Percentiles rank a stretch among this genome's conserved stretches.
Evolutionary conservation across 164 flowering plant genomes (phyloP).

Genomic region (Cinnamomum micranthum): DNA sequence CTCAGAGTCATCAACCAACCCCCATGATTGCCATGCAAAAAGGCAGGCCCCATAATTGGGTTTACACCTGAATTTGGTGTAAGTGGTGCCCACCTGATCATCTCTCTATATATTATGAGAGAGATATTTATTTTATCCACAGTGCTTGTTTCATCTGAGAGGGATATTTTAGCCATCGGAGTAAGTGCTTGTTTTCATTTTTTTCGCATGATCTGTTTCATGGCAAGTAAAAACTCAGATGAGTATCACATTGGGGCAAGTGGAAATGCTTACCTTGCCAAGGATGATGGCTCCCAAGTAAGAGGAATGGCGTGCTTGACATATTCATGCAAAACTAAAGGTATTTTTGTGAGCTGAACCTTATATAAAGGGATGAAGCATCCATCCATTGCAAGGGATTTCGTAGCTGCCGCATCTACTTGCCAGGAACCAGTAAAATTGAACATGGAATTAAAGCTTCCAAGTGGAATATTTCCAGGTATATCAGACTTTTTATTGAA

Average conservation of each 20-base stretch:
- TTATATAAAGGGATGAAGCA: slow-evolving; percentile 48
- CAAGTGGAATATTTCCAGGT: slow-evolving; percentile 69
- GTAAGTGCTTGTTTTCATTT: not conserved
- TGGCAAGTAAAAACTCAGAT: not conserved
- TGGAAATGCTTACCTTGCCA: slow-evolving; percentile 66
- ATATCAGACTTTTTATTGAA: slow-evolving; percentile 71
- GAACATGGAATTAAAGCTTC: slow-evolving; percentile 95
- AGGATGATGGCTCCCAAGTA: slow-evolving; percentile 87
- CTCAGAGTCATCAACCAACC: no score
- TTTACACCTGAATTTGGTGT: no score
- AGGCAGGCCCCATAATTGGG: no score
- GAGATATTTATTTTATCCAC: no score
- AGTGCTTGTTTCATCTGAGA: no score
- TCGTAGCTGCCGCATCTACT: slow-evolving; percentile 79
- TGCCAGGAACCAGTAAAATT: slow-evolving; percentile 90
- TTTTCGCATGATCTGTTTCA: not conserved
- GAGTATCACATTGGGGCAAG: no score
- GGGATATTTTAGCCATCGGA: no score
- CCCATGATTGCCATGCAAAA: no score
- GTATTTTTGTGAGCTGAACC: slow-evolving; percentile 44
- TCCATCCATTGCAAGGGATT: slow-evolving; percentile 93
- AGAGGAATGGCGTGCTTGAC: slow-evolving; percentile 77
- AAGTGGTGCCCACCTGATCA: no score
- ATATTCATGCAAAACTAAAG: slow-evolving; percentile 62
- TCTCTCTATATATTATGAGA: no score